These are phyloP conservation scores for Rhamnella rubrinervis DNA, from an alignment of 331 rosid species.

Conservation along the genomic window DNA sequence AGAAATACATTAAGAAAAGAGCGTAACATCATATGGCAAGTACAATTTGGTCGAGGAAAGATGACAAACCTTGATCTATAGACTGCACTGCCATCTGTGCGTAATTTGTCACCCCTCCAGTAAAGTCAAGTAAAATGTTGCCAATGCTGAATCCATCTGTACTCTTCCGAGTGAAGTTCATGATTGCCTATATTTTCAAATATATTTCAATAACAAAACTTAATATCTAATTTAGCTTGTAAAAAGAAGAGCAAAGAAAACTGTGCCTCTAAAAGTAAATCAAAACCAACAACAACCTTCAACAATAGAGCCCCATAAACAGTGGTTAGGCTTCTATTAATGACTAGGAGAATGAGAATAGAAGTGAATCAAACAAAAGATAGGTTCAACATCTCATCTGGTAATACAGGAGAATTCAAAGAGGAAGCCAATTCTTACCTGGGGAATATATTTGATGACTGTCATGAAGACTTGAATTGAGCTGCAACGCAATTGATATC, in stretches of 20 bases:
- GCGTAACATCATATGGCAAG: constrained; percentile 11
- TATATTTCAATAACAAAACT: background rate
- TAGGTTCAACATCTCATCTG: background rate
- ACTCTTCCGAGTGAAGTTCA: constrained; percentile 84
- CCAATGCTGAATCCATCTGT: constrained; percentile 85
- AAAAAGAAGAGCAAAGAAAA: background rate
- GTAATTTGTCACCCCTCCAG: constrained; percentile 69
- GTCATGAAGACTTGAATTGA: constrained; percentile 87
- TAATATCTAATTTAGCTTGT: background rate
- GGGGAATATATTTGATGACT: constrained; percentile 73
- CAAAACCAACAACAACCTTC: background rate
- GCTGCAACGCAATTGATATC: constrained; percentile 47
- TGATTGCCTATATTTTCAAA: constrained; percentile 44
- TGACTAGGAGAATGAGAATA: too few relatives aligned
- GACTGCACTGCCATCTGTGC: constrained; percentile 83
- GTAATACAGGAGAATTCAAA: background rate
- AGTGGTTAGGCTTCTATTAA: background rate
- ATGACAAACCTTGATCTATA: constrained; percentile 66
- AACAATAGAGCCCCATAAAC: background rate
- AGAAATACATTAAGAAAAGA: constrained; percentile 16
- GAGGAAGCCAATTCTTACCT: constrained; percentile 45
- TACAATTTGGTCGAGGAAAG: constrained; percentile 21
- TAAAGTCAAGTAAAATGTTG: constrained; percentile 65
- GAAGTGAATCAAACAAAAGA: too few relatives aligned
- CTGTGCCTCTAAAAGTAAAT: background rate